Conservation (phyloP, 2,329 filamentous ascomycete genomes). For the Apiospora rasikravindrae region DNA sequence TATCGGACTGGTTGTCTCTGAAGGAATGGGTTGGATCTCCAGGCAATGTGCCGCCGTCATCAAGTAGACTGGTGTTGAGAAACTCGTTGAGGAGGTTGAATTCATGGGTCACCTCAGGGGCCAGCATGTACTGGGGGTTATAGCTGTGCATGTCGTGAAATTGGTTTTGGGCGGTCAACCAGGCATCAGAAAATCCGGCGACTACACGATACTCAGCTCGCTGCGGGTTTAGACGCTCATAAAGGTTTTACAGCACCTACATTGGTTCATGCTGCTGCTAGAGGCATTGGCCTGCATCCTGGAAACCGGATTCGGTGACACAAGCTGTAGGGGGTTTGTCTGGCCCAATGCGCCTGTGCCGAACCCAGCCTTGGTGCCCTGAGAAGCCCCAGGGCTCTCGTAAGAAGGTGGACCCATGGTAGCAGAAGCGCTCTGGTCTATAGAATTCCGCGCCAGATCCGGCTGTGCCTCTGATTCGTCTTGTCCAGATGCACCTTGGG, state of each 20-base stretch:
- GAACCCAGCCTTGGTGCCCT: constrained; percentile 51
- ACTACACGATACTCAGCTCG: constrained; percentile 56
- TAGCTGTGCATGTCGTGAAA: constrained; percentile 95
- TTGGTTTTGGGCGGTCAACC: constrained; percentile 78
- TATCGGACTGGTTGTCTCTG: constrained; percentile 48
- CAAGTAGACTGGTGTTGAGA: constrained; percentile 86
- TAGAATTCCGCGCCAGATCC: constrained; percentile 59
- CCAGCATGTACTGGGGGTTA: constrained; percentile 93
- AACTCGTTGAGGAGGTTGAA: constrained; percentile 98
- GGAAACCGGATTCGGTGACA: constrained; percentile 73
- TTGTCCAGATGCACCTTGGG: constrained; percentile 53
- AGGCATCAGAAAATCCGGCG: constrained; percentile 80
- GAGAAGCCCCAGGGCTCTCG: constrained; percentile 42
- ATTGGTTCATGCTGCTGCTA: constrained; percentile 71
- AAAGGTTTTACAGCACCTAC: constrained; percentile 61
- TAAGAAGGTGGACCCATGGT: constrained; percentile 58
- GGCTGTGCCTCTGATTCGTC: constrained; percentile 65
- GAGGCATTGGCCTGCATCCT: constrained; percentile 67
- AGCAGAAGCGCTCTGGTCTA: constrained; percentile 55
- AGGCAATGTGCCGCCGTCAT: constrained; percentile 76
- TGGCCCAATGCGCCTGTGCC: constrained; percentile 52
- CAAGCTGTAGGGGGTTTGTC: constrained; percentile 66
- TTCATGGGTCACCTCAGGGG: constrained; percentile 91
- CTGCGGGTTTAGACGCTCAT: constrained; percentile 33
- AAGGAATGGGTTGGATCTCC: constrained; percentile 63